Evolutionary conservation across 768 basidiomycete species (phyloP), one percentile per base, ranked within the genome.

Genomic region (Hirschioporus abietinus): DNA sequence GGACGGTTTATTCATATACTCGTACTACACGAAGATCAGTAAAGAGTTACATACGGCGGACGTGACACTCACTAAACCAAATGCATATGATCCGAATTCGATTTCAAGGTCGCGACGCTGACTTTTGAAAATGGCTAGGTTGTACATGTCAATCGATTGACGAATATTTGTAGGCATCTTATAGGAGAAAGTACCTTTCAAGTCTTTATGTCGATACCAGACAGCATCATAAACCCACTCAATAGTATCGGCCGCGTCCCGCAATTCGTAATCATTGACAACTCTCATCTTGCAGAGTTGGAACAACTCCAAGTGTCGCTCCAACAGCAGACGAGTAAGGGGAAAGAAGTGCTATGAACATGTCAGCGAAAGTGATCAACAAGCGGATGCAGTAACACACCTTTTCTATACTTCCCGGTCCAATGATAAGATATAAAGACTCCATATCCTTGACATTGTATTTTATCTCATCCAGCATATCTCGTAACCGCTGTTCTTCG

Each of bases 361-460:
- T n/a, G 6, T 42, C 9, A 26, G 35, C 30, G 30, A 58, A 15
- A 36, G 25, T 23, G 26, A 64, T 25, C 4, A 8, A 36, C 52
- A 26, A 23, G 57, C 10, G 12, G 24, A 61, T 24, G 35, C 6
- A 61, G 12, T 0, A 34, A 67, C 74, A 35, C 34, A 77, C 78
- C 60, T 74, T 69, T 68, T 79, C 78, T 23, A 79, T 76, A 26
- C 77, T 68, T 7, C 78, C 77, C 1, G 72, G 72, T 6, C 77
- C 78, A 0, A 70, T 72, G 26, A 78, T 66, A 18, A 78, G 69
- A 17, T 63, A 65, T 1, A 78, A 66, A 0, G 77, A 76, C 58
- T 76, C 71, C 17, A 66, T 30, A n/a, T 71, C 74, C 64, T 79
- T 77, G 15, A 79, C 74, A 42, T 77, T 69, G 34, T 75, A 79